Conservation (phyloP, 1,284 basidiomycete species). For the Ceratobasidium sp. region DNA sequence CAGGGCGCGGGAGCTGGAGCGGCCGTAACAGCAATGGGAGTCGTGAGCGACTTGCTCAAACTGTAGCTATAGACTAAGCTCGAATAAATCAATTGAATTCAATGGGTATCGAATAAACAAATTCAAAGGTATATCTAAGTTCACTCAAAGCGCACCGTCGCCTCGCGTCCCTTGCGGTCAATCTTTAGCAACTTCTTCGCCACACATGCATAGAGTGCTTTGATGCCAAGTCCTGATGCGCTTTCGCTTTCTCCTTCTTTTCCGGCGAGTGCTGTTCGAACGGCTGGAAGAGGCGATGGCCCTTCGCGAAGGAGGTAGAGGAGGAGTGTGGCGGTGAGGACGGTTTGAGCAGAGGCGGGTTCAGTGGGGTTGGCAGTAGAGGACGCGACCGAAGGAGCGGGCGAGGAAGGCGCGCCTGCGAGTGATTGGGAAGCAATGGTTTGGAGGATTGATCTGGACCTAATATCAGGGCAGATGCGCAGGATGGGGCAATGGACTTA, state of each 20-base stretch:
- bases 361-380: constrained; percentile 18
- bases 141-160: constrained; percentile 37
- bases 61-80: constrained; percentile 15
- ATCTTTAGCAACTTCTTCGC: constrained; percentile 40
- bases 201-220: constrained; percentile 38
- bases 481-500: not conserved
- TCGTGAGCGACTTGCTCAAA: constrained; percentile 78
- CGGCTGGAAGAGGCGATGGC: constrained; percentile 30
- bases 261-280: constrained; percentile 30
- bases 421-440: constrained; percentile 29
- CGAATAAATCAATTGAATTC: no score
- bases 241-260: constrained; percentile 24
- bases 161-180: constrained; percentile 38
- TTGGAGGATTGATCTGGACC: constrained; percentile 37
- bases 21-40: constrained; percentile 99
- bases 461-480: not conserved
- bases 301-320: constrained; percentile 33
- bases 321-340: constrained; percentile 34
- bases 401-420: constrained; percentile 26
- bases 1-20: constrained; percentile 97
- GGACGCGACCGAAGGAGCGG: not conserved
- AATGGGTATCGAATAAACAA: constrained; percentile 8
- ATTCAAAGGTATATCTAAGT: not conserved
- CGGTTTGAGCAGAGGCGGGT: constrained; percentile 13
- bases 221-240: constrained; percentile 30